A percentile compares a stretch with the other conserved stretches of the same genome.
Conservation (phyloP, 2,329 filamentous ascomycete genomes). For the Trichoderma citrinoviride region DNA sequence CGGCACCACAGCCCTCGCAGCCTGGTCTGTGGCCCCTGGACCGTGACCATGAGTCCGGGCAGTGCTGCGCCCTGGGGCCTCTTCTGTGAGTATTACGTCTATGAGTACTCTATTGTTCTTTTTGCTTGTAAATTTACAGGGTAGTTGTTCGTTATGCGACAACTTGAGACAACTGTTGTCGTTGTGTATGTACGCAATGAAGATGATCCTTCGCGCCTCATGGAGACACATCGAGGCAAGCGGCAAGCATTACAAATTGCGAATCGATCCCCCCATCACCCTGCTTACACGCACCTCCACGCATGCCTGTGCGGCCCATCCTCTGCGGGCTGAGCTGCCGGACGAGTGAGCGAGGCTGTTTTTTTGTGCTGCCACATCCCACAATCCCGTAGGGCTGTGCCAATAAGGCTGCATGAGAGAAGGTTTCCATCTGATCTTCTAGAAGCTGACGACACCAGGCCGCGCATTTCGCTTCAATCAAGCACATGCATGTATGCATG, state of each 20-base stretch:
- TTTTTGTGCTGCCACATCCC: not conserved
- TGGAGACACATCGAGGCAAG: no score
- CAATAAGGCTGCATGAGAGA: conserved; percentile 3
- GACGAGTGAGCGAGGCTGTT: not conserved
- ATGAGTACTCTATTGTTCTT: not conserved
- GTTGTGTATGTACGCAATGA: no score
- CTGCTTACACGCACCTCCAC: no score
- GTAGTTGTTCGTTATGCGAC: no score
- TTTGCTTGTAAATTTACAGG: not conserved
- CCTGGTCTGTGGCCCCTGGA: not conserved
- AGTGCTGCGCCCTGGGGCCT: conserved; percentile 3
- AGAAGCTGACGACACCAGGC: conserved; percentile 16
- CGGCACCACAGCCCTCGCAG: not conserved
- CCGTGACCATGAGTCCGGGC: not conserved
- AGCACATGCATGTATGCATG: conserved; percentile 4
- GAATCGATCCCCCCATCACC: no score
- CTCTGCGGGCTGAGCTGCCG: no score
- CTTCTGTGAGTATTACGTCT: not conserved
- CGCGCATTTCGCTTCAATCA: not conserved
- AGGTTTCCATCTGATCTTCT: conserved; percentile 17
- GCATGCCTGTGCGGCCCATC: no score
- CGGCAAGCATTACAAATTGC: no score
- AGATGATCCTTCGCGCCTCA: no score
- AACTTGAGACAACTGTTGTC: no score
- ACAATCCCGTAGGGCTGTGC: conserved; percentile 10